Evolutionary conservation across 495 filamentous ascomycete species (phyloP), one percentile per base, ranked within the genome.

Genomic region (Parathielavia hyrcaniae): DNA sequence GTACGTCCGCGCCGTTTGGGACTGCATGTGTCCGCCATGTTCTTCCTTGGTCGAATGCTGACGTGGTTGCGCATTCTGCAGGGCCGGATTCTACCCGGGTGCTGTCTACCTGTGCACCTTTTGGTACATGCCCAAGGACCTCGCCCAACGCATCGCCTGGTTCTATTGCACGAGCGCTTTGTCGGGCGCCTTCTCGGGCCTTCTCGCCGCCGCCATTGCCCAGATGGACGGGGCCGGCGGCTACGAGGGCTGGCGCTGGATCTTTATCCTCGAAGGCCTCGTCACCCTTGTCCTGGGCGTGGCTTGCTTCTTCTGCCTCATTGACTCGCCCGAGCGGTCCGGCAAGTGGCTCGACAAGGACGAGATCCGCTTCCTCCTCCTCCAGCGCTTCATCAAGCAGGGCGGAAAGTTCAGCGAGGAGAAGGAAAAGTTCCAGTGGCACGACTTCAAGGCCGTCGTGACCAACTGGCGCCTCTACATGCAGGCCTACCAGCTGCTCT

Each of bases 171-270:
- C 43, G 19, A 45, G 43, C 43, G 43, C 43, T 22, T 86, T 4
- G 81, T 87, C 14, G 70, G 87, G 87, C 1, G 86, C 86, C 1
- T 90, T 89, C 60, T 87, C 86, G 62, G 86, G 86, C 12, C 74
- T 89, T 0, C 79, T 89, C 8, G 86, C 86, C 0, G 81, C 80
- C 4, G 85, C 78, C 1, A 87, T 87, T 49, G 73, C 68, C n/a
- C 69, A 81, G 32, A 87, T 88, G 84, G 71, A 82, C 55, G 82
- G 81, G 11, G 61, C 85, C 20, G 84, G 81, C 17, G 84, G 83
- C 6, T 79, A 79, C 53, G 61, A 67, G 0, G 85, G 86, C 5
- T 88, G 86, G 86, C 73, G 81, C 7, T 89, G 86, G 86, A 88
- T 89, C 56, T 88, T 87, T 65, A 75, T 80, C 50, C 67, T 85